Base-by-base conservation (phyloP, 139 green algal species). In the Chlorella sorokiniana region DNA sequence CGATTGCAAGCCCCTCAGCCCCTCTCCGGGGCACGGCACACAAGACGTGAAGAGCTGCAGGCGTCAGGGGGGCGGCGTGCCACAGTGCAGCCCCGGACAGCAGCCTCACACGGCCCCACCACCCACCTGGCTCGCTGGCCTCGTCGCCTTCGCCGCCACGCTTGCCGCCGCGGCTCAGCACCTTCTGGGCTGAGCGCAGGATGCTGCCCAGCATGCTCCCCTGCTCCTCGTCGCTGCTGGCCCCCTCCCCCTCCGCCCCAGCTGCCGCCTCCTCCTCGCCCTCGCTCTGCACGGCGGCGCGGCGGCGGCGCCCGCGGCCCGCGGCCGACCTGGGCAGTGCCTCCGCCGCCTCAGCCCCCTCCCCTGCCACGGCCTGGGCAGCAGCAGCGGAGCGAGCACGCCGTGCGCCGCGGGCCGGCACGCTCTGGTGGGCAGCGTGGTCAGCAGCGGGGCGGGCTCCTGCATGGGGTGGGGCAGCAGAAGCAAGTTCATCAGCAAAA, bases 191-290 rank as follows among this genome's bases (percentile, higher is more conserved):
- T 27, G 35, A 41, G 65, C 78, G 56, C 65, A 83, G 65, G 29
- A 83, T 70, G 67, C 67, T 78, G 78, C 64, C 65, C 78, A 83
- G 78, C 37, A 83, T 35, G 78, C 78, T 83, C 65, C 78, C 65
- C 40, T 52, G 45, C 77, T 45, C 38, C 51, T 63, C 25, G 33
- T 61, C 23, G 45, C 65, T 65, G 33, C 45, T 67, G 33, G 59
- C 61, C 23, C 56, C 41, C 11, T 41, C 52, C 1, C 62, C 52
- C 27, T 74, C 42, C 31, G 35, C 69, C 41, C 7, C 45, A 29
- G 31, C 62, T 25, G 22, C 40, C 4, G n/a, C 56, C 41, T 61
- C 38, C 74, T 69, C 54, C 33, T 67, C 72, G 8, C 52, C 10
- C 5, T 0, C 27, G 20, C 76, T 73, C n/a, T 18, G 27, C 41